Base-by-base conservation (phyloP, 1,284 basidiomycete genomes). In the Fistulina hepatica region DNA sequence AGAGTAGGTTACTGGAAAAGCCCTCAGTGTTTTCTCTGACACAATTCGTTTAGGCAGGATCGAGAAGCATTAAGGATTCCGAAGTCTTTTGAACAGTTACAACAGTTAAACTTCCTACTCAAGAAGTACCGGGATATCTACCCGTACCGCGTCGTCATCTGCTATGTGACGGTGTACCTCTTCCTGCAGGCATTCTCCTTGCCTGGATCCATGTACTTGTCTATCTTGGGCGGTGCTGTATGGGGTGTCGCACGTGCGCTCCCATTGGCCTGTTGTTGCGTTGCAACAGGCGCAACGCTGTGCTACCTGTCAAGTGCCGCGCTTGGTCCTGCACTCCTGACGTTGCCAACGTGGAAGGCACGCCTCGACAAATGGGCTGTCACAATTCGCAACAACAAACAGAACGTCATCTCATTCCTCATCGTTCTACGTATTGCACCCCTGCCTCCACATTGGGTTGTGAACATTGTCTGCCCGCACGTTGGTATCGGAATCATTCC, bases 141-240 rank as follows among this genome's bases (percentile, higher is more conserved):
- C 55, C 88, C 89, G 1, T 71, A 69, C 54, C 75, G 84, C 33
- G 81, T 91, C 45, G 60, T 90, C 41, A 58, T 90, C 30, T 91
- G 84, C 59, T 91, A 88, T 59, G 72, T 88, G 42, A 74, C 72
- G 42, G 84, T 90, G 2, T 97, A 95, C 59, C 72, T 97, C 47
- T 98, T 97, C 60, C 71, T 97, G 4, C 94, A 98, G 67, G 89
- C 92, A 0, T 98, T 97, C 60, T 92, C 89, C 2, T 72, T 98
- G 5, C 94, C 94, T 0, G 94, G 94, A 0, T 94, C 90, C 16
- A 97, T 97, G 93, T 98, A 98, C 57, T 76, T 98, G 43, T 91
- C 89, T 36, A 97, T 97, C 53, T 77, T 97, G 6, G 92, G 88
- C 10, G 94, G 94, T 21, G 94, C 94, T 0, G 81, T 97, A 5